Evolutionary conservation across 495 filamentous ascomycete species (phyloP).

Genomic region (Aspergillus mulundensis): DNA sequence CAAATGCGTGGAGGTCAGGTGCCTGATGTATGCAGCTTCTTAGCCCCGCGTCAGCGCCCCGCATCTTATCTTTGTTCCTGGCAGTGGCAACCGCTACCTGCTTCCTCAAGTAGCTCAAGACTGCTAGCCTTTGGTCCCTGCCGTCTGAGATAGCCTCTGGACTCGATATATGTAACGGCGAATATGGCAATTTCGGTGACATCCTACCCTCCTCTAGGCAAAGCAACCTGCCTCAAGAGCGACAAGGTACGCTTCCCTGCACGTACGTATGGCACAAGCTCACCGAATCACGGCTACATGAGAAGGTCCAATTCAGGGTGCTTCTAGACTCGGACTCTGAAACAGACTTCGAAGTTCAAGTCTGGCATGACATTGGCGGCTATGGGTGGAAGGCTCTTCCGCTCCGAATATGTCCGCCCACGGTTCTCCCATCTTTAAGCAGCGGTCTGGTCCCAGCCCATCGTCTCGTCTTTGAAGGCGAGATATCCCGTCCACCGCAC

Average conservation of each 20-base stretch:
- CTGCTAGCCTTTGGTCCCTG: not conserved
- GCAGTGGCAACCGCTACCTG: not conserved
- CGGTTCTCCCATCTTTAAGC: constrained; percentile 33
- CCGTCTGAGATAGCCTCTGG: not conserved
- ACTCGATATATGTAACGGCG: not conserved
- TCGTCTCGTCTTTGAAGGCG: constrained; percentile 38
- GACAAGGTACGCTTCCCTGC: constrained; percentile 25
- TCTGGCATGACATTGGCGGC: constrained; percentile 67
- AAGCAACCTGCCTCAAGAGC: constrained; percentile 51
- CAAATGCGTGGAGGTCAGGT: not conserved
- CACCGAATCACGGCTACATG: not conserved
- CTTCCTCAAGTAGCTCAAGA: not conserved
- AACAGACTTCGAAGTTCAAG: constrained; percentile 64
- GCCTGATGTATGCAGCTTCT: not conserved
- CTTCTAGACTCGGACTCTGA: constrained; percentile 63
- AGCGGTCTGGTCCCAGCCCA: constrained; percentile 17
- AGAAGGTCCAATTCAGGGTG: constrained; percentile 56
- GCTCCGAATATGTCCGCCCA: constrained; percentile 23
- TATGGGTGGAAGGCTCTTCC: constrained; percentile 36
- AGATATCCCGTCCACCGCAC: constrained; percentile 29
- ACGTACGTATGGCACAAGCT: too few species aligned
- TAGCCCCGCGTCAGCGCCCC: not conserved
- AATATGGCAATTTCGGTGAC: constrained; percentile 44
- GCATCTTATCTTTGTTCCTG: not conserved
- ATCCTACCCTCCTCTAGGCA: constrained; percentile 64